Evolutionary conservation across 148 eudicot species (phyloP).

Genomic region (Spergularia marina): DNA sequence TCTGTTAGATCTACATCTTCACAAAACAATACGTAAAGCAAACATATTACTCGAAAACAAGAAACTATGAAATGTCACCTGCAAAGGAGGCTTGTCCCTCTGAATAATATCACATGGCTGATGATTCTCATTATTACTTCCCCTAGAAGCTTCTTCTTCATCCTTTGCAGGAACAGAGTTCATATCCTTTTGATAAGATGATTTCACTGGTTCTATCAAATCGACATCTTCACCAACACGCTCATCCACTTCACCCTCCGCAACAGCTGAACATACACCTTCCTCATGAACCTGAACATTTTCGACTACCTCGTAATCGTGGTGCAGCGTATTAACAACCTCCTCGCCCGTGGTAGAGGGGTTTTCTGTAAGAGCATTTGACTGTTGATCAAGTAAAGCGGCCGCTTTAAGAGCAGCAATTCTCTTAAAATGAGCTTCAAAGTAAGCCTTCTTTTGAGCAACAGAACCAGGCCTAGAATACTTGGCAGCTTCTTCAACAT

Average conservation of each 20-base stretch:
- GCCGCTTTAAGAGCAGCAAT: conserved; percentile 85
- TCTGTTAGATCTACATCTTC: conserved; percentile 11
- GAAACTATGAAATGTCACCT: conserved; percentile 36
- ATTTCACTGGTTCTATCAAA: not conserved
- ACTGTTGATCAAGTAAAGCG: conserved; percentile 54
- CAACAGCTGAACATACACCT: conserved; percentile 13
- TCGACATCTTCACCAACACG: conserved; percentile 14
- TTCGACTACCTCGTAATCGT: not conserved
- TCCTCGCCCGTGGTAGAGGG: not conserved
- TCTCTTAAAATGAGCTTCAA: conserved; percentile 94
- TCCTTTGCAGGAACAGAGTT: not conserved
- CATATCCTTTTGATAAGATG: conserved; percentile 4
- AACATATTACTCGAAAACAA: not conserved
- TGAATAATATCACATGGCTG: conserved; percentile 17
- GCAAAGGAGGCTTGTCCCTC: conserved; percentile 47
- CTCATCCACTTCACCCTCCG: conserved; percentile 11
- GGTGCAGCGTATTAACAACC: not conserved
- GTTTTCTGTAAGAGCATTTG: conserved; percentile 18
- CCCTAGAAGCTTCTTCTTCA: conserved; percentile 9
- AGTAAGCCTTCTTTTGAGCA: conserved; percentile 87
- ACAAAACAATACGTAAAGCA: not conserved
- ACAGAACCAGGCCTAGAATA: conserved; percentile 86
- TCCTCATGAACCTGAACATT: too few relatives aligned
- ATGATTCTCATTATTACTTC: conserved; percentile 18
- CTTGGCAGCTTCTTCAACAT: conserved; percentile 79